These are phyloP conservation scores for Phytophthora ohioensis DNA, from an alignment of 352 stramenopile genomes.

Conservation along the genomic window DNA sequence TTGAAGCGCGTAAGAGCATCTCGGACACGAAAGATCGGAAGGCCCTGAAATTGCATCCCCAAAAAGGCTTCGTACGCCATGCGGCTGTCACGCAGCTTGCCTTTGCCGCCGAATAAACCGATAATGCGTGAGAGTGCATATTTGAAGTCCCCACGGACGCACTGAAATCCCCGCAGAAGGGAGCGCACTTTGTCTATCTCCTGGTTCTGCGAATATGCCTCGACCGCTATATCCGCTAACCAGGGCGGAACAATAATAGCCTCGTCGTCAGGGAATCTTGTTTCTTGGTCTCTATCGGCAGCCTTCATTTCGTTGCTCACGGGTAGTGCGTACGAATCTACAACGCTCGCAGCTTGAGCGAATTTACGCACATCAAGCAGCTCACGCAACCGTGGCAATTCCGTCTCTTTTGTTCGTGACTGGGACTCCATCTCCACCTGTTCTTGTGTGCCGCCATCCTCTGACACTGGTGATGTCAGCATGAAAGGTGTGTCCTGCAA, in stretches of 20 bases:
- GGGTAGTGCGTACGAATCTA: slow-evolving; percentile 35
- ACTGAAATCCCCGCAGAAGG: slow-evolving; percentile 54
- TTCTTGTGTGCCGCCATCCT: neutral
- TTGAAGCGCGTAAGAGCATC: slow-evolving; percentile 56
- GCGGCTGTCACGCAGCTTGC: slow-evolving; percentile 38
- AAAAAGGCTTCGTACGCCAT: slow-evolving; percentile 56
- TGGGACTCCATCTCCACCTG: neutral
- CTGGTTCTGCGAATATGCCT: slow-evolving; percentile 48
- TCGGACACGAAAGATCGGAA: slow-evolving; percentile 50
- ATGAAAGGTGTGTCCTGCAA: slow-evolving; percentile 43
- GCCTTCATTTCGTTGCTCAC: slow-evolving; percentile 32
- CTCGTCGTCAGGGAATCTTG: slow-evolving; percentile 6
- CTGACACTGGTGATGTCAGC: slow-evolving; percentile 9
- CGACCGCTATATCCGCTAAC: slow-evolving; percentile 48
- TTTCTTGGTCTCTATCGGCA: slow-evolving; percentile 14
- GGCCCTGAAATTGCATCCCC: slow-evolving; percentile 52
- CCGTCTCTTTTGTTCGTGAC: slow-evolving; percentile 33
- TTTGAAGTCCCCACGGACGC: slow-evolving; percentile 40
- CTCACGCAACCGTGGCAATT: slow-evolving; percentile 34
- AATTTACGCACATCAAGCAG: slow-evolving; percentile 44
- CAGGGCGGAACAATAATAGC: slow-evolving; percentile 37
- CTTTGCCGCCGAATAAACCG: slow-evolving; percentile 31
- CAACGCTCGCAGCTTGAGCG: slow-evolving; percentile 43
- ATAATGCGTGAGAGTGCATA: slow-evolving; percentile 44
- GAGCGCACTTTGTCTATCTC: slow-evolving; percentile 58